These are phyloP conservation scores for Saccharomyces pastorianus DNA, from an alignment of 1,139 yeast genomes.

Conservation along the genomic window DNA sequence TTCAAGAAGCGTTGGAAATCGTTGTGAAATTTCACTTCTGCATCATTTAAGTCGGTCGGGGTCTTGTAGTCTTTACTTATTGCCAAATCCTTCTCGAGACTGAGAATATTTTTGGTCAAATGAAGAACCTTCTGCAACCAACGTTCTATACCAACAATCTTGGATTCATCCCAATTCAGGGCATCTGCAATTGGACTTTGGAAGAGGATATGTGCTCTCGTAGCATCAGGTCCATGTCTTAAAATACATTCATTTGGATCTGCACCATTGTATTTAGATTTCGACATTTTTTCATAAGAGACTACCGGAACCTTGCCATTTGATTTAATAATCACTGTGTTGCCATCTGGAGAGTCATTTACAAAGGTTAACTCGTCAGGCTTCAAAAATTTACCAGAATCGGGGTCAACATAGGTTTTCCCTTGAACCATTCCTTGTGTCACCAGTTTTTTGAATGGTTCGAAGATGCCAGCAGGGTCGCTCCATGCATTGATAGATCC, in stretches of 20 bases:
- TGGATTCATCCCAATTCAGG: slow-evolving; percentile 82
- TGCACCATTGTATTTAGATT: slow-evolving; percentile 88
- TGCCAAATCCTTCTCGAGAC: slow-evolving; percentile 10
- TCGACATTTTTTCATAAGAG: slow-evolving; percentile 87
- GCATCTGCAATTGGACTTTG: slow-evolving; percentile 84
- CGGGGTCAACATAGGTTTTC: slow-evolving; percentile 66
- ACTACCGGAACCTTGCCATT: slow-evolving; percentile 48
- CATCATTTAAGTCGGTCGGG: slow-evolving; percentile 30
- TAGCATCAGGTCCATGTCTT: slow-evolving; percentile 89
- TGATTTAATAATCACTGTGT: slow-evolving; percentile 32
- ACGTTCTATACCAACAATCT: slow-evolving; percentile 77
- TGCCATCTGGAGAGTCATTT: slow-evolving; percentile 35
- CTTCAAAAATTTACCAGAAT: slow-evolving; percentile 62
- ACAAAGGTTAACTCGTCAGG: slow-evolving; percentile 58
- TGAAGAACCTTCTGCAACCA: slow-evolving; percentile 64
- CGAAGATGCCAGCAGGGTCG: slow-evolving; percentile 48
- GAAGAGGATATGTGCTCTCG: slow-evolving; percentile 87
- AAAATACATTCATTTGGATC: slow-evolving; percentile 73
- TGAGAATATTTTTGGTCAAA: slow-evolving; percentile 29
- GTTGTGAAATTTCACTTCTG: slow-evolving; percentile 52
- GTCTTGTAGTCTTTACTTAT: slow-evolving; percentile 9
- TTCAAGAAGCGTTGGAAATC: slow-evolving; percentile 43
- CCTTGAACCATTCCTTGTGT: slow-evolving; percentile 99
- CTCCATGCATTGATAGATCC: slow-evolving; percentile 54
- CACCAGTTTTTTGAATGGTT: slow-evolving; percentile 70